Evolutionary conservation across 768 basidiomycete genomes (phyloP), one percentile per base, ranked within the genome.

Genomic region (Fomitopsis pulvina): DNA sequence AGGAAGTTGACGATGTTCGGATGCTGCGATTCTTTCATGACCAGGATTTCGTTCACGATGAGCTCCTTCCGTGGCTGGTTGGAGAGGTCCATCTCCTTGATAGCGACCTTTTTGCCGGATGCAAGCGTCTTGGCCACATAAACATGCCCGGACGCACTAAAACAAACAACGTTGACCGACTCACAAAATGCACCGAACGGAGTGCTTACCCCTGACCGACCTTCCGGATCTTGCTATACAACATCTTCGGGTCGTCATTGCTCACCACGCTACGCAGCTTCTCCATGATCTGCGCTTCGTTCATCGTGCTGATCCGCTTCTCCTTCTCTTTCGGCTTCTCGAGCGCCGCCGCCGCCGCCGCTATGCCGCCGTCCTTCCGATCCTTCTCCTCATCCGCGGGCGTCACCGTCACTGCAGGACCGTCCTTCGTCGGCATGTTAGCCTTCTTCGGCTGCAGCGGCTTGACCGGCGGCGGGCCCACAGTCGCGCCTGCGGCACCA

Each of bases 21-120:
- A 65, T 96, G 93, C 55, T 93, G 91, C 24, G 90, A 92, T 67
- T 94, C 96, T 66, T 93, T 95, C 95, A 99, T 98, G 58, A 99
- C 96, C 53, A 97, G 73, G 58, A 96, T 97, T 68, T 97, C 93
- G 60, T 97, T 97, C 49, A 96, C 93, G 63, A 97, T 95, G 45
- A 96, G 77, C 71, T 99, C 95, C 70, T 98, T 99, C 53, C 95
- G 76, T 18, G 94, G 95, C 61, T 95, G 93, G 63, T 92, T 89
- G 20, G 90, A 78, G 34, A 96, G 74, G 68, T 97, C 93, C 93
- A 96, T 96, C 74, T 96, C 92, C 72, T 97, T 97, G 73, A 97
- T 95, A 2, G 93, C 93, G 10, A 96, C 90, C 67, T 93, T 94
- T 69, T 81, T 85, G 45, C 87, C 85, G 2, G 78, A 88, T 4